phyloP scores from a whole-genome alignment of 2,329 filamentous ascomycete genomes.

The Penicillium occitanis region DNA sequence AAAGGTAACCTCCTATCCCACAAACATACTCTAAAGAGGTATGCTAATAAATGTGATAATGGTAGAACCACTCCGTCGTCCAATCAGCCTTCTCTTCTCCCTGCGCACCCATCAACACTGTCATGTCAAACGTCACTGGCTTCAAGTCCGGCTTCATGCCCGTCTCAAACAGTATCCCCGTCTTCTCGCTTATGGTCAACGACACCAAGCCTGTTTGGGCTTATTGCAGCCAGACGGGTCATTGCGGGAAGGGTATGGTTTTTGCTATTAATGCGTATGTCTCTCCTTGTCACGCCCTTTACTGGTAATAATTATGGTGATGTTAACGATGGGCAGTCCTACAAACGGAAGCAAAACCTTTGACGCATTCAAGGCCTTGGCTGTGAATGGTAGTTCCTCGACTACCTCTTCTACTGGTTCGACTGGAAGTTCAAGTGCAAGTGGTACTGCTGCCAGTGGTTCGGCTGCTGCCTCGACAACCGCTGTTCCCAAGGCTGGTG shows the following conservation, averaged over 20 bases:
- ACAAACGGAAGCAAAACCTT: constrained; percentile 18
- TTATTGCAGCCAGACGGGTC: constrained; percentile 71
- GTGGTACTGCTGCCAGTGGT: not conserved
- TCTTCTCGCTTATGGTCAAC: constrained; percentile 69
- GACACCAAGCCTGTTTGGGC: constrained; percentile 71
- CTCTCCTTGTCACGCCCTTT: not conserved
- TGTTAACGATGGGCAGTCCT: constrained; percentile 13
- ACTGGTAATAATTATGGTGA: not conserved
- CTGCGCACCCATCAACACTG: constrained; percentile 61
- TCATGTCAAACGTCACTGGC: constrained; percentile 55
- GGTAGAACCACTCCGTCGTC: constrained; percentile 73
- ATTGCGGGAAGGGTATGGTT: constrained; percentile 72
- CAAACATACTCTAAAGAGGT: not conserved
- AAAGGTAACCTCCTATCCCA: constrained; percentile 16
- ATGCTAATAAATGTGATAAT: not conserved
- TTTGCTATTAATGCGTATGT: constrained; percentile 74
- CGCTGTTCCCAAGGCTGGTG: not conserved
- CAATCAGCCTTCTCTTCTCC: constrained; percentile 73
- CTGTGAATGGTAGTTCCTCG: not conserved
- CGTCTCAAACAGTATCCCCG: constrained; percentile 55
- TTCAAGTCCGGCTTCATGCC: constrained; percentile 59
- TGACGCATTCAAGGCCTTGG: constrained; percentile 15
- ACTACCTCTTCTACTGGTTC: not conserved
- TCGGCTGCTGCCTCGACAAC: not conserved
- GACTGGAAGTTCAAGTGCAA: not conserved